Evolutionary conservation across 1,284 basidiomycete species (phyloP).

Genomic region (Heterobasidion annosum): DNA sequence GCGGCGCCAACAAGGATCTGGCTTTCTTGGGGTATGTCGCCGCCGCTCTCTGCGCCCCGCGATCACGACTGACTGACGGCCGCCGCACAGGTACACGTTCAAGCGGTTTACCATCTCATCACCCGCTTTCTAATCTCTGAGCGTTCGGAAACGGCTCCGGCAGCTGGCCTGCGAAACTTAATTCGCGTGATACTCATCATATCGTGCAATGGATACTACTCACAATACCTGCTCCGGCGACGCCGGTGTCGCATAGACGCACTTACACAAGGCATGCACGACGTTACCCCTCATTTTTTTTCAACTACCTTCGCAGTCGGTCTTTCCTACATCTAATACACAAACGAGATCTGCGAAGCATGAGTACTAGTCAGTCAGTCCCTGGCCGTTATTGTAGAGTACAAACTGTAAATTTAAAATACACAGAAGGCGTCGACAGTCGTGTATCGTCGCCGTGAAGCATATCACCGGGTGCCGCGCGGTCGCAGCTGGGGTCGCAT

Average conservation of each 20-base stretch:
- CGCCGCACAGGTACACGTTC: slow-evolving; percentile 61
- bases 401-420: background rate
- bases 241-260: background rate
- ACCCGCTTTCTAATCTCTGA: slow-evolving; percentile 19
- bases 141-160: background rate
- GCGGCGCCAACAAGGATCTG: slow-evolving; percentile 79
- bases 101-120: slow-evolving; percentile 56
- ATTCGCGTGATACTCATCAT: slow-evolving; percentile 4
- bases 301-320: background rate
- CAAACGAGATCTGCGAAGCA: background rate
- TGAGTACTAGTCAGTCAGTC: background rate
- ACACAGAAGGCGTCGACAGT: background rate
- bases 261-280: background rate
- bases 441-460: too few species aligned
- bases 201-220: background rate
- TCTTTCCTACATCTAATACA: too few species aligned
- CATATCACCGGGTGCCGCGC: slow-evolving; percentile 1
- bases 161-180: slow-evolving; percentile 12
- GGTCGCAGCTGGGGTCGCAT: slow-evolving; percentile 25
- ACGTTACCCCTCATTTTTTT: background rate
- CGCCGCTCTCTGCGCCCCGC: background rate
- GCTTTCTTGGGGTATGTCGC: slow-evolving; percentile 80
- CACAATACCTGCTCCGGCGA: background rate
- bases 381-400: background rate
- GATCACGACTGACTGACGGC: slow-evolving; percentile 5